Percentiles rank a stretch among this genome's conserved stretches.
These are phyloP conservation scores for Mycosphaerelloides madeirae DNA, from an alignment of 2,329 filamentous ascomycete genomes.

Conservation along the genomic window DNA sequence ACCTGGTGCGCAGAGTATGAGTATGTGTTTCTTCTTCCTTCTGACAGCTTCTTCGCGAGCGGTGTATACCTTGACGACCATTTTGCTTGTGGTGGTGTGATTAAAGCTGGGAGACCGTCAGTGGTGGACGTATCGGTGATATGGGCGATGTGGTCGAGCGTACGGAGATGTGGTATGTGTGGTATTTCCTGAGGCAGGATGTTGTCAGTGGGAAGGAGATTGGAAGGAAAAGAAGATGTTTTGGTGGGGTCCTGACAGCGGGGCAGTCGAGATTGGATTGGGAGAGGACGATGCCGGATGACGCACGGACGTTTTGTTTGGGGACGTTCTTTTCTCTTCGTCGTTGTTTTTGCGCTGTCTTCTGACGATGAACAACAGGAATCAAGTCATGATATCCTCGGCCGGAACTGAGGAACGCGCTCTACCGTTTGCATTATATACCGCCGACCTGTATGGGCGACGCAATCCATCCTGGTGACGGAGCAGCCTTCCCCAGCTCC, in stretches of 20 bases:
- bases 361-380: background rate
- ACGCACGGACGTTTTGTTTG: conserved; percentile 1
- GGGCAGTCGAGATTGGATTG: conserved; percentile 1
- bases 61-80: conserved; percentile 45
- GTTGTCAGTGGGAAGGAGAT: background rate
- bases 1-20: conserved; percentile 51
- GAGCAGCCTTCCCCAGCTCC: background rate
- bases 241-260: conserved; percentile 3
- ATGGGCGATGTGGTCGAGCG: background rate
- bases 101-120: conserved; percentile 12
- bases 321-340: background rate
- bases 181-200: background rate
- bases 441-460: background rate
- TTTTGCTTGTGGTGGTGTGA: conserved; percentile 28
- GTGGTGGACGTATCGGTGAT: background rate
- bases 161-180: background rate
- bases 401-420: background rate
- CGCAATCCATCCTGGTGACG: background rate
- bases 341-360: background rate
- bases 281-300: background rate
- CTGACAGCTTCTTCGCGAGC: conserved; percentile 2
- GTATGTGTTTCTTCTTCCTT: conserved; percentile 12
- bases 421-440: conserved; percentile 3
- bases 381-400: background rate
- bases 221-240: conserved; percentile 2